These are phyloP conservation scores for Balansia obtecta DNA, from an alignment of 2,329 filamentous ascomycete species.

Conservation along the genomic window DNA sequence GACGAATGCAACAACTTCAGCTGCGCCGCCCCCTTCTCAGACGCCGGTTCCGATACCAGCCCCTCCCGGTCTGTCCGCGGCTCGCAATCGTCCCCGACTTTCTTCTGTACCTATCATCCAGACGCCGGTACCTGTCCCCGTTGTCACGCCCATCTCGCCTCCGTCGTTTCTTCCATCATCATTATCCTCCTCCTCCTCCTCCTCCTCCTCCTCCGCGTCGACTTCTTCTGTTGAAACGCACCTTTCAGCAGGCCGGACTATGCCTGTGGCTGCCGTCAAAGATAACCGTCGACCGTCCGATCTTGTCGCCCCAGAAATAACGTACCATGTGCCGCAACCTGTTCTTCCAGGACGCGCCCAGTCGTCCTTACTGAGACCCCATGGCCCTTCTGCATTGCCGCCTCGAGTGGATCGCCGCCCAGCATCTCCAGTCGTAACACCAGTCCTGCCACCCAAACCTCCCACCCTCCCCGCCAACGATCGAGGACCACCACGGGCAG, in stretches of 20 bases:
- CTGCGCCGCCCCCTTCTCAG: slow-evolving; percentile 8
- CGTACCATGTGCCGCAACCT: slow-evolving; percentile 26
- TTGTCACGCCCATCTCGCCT: slow-evolving; percentile 1
- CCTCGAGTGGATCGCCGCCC: slow-evolving; percentile 17
- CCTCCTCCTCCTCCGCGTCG: too few species aligned
- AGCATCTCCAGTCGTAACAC: slow-evolving; percentile 17
- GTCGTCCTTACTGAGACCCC: slow-evolving; percentile 21
- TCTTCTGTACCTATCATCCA: slow-evolving; percentile 4
- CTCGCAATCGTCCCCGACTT: slow-evolving; percentile 10
- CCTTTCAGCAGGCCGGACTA: slow-evolving; percentile 1
- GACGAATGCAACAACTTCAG: slow-evolving; percentile 3
- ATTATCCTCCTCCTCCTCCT: neutral
- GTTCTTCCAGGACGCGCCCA: slow-evolving; percentile 13
- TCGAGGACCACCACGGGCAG: slow-evolving; percentile 29
- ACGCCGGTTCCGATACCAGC: slow-evolving; percentile 10
- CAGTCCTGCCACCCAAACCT: slow-evolving; percentile 24
- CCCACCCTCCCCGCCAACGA: slow-evolving; percentile 15
- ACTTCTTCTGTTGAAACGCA: neutral
- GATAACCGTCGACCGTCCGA: slow-evolving; percentile 19
- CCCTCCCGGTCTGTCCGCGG: slow-evolving; percentile 12
- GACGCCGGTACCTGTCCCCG: slow-evolving; percentile 1
- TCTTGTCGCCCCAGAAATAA: slow-evolving; percentile 28
- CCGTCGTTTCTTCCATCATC: neutral
- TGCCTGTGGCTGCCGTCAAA: slow-evolving; percentile 7
- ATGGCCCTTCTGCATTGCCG: slow-evolving; percentile 20